These are phyloP conservation scores for Malus hybrid DNA, from an alignment of 331 rosid species.

Conservation along the genomic window DNA sequence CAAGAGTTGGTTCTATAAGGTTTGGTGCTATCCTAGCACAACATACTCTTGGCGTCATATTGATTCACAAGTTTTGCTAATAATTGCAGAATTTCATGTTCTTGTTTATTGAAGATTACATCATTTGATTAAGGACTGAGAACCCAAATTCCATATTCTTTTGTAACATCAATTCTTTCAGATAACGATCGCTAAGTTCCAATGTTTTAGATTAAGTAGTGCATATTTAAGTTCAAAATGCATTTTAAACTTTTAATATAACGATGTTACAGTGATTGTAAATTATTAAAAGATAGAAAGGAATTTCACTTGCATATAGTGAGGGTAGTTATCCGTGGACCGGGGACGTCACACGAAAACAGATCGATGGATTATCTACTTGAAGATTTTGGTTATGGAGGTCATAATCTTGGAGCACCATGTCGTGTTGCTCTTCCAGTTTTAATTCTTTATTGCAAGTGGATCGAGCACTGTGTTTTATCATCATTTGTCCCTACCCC, in stretches of 20 bases:
- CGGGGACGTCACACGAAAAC: background rate
- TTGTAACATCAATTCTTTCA: background rate
- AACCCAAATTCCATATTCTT: background rate
- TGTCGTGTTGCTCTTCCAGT: slow-evolving; percentile 1
- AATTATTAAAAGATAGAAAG: background rate
- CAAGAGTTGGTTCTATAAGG: too few relatives aligned
- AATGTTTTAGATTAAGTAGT: background rate
- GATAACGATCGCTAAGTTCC: background rate
- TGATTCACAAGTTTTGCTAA: too few relatives aligned
- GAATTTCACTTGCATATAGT: background rate
- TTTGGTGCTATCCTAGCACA: too few relatives aligned
- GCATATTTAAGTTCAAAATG: background rate
- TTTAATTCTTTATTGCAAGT: slow-evolving; percentile 3
- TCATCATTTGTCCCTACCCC: slow-evolving; percentile 13
- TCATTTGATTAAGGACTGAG: background rate
- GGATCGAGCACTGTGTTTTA: slow-evolving; percentile 10
- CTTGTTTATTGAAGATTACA: background rate
- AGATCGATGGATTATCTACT: background rate
- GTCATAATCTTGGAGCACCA: slow-evolving; percentile 13
- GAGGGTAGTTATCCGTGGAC: background rate
- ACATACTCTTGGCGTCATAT: too few relatives aligned
- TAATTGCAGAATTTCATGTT: too few relatives aligned
- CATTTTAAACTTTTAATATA: background rate
- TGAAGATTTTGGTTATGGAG: background rate
- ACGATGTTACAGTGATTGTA: background rate